Evolutionary conservation across 2,329 filamentous ascomycete genomes (phyloP), one percentile per base, ranked within the genome.

Genomic region (Orbilia brochopaga): DNA sequence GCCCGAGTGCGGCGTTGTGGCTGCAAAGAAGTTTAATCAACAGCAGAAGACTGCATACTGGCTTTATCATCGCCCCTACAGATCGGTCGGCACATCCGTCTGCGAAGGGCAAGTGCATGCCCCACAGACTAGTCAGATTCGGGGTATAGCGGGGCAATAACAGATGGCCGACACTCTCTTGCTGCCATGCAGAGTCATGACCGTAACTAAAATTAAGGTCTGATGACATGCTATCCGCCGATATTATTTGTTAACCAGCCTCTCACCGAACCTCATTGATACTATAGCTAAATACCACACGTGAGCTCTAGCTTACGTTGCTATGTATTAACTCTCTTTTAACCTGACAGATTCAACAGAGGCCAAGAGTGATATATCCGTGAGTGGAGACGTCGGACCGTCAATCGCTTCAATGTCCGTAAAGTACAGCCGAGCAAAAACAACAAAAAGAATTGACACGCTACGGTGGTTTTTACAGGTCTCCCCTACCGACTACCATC

Each of bases 41-140:
- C 27, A 61, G 44, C 42, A 56, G 56, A 62, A n/a, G n/a, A n/a
- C n/a, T n/a, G n/a, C n/a, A 17, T 15, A 23, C 37, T 61, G 51
- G 50, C 61, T 44, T 61, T 69, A 58, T 69, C 17, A 23, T 53
- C 46, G 51, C 59, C 62, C 62, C 62, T 44, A 58, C 53, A 63
- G n/a, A 21, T 32, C 46, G 58, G 44, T 63, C 58, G 65, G 65
- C 65, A 69, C 46, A 52, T 35, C 24, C 53, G 54, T 53, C 65
- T 57, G 8, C 53, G 57, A 62, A 54, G 21, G 58, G 65, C 19
- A 69, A 53, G 65, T 63, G 48, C 58, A 69, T 13, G 58, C 65
- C 57, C 27, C 13, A 2, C 13, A 15, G 37, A 4, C 52, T 63
- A 69, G 62, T 58, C 53, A 62, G 58, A 53, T 58, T 69, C 30